phyloP scores from a whole-genome alignment of 2,329 filamentous ascomycete species.

The Dothiorella sarmentorum region DNA sequence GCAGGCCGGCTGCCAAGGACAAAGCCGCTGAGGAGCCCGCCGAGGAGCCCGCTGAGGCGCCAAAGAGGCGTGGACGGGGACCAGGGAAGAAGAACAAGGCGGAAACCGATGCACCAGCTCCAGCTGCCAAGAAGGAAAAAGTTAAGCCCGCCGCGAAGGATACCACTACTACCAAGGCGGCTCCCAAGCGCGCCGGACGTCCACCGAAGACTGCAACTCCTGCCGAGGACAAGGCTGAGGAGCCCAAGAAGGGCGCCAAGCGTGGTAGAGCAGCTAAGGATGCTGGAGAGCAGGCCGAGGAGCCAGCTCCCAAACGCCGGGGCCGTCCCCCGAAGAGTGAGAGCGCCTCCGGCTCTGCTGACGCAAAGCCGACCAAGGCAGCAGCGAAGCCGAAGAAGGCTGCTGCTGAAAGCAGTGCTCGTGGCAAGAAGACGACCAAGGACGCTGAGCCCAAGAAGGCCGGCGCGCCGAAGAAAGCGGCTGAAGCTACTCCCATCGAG shows the following conservation, averaged over 20 bases:
- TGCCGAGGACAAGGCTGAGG: neutral
- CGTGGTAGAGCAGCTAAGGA: constrained; percentile 3
- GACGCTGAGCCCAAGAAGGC: neutral
- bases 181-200: neutral
- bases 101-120: neutral
- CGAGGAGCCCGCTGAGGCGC: neutral
- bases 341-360: neutral
- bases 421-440: constrained; percentile 4
- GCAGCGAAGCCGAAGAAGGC: constrained; percentile 5
- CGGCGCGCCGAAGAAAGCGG: neutral
- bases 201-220: neutral
- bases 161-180: neutral
- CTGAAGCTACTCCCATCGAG: neutral
- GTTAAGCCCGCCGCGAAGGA: neutral
- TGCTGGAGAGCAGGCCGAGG: constrained; percentile 7
- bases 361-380: neutral
- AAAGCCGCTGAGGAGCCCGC: constrained; percentile 16
- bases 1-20: constrained; percentile 7
- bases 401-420: neutral
- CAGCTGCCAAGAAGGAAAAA: neutral
- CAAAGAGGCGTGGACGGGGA: constrained; percentile 6
- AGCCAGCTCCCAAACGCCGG: constrained; percentile 14
- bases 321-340: constrained; percentile 9
- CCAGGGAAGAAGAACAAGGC: neutral
- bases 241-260: neutral